Conservation (phyloP, 495 filamentous ascomycete genomes). For the Neurospora sp. region DNA sequence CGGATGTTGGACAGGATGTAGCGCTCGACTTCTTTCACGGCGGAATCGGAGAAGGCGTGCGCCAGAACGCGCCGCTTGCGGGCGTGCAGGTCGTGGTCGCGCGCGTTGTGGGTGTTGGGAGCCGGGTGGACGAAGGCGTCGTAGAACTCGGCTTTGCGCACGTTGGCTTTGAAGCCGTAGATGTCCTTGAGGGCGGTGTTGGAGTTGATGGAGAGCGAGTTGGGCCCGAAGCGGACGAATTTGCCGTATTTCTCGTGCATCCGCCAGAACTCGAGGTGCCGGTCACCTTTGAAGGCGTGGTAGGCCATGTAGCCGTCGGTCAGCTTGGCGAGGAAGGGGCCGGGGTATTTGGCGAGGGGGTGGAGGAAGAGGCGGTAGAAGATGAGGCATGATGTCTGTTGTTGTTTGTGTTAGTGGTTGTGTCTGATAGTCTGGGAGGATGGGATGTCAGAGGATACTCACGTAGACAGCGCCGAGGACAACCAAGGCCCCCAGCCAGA, state of each 20-base stretch:
- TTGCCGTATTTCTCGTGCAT: conserved; percentile 50
- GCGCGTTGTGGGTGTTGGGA: conserved; percentile 50
- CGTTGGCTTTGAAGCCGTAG: conserved; percentile 51
- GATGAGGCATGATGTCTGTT: conserved; percentile 21
- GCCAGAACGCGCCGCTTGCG: conserved; percentile 54
- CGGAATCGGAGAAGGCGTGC: conserved; percentile 51
- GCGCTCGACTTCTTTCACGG: conserved; percentile 47
- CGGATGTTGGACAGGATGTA: conserved; percentile 47
- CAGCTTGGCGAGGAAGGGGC: conserved; percentile 48
- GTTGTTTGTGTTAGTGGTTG: background rate
- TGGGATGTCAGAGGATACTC: background rate
- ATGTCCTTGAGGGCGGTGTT: conserved; percentile 48
- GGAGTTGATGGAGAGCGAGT: conserved; percentile 49
- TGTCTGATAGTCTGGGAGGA: background rate
- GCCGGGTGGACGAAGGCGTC: conserved; percentile 49
- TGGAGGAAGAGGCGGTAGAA: conserved; percentile 52
- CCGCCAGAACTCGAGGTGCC: conserved; percentile 48
- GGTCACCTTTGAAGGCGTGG: conserved; percentile 49
- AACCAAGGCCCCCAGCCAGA: conserved; percentile 19
- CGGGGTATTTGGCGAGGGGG: conserved; percentile 57
- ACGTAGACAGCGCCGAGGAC: conserved; percentile 14
- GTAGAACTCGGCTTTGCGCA: conserved; percentile 57
- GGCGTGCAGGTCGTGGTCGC: conserved; percentile 49
- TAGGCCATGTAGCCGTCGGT: conserved; percentile 47
- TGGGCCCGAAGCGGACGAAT: conserved; percentile 52